Base-by-base conservation (phyloP, 495 filamentous ascomycete genomes). In the Pyronema domesticum region DNA sequence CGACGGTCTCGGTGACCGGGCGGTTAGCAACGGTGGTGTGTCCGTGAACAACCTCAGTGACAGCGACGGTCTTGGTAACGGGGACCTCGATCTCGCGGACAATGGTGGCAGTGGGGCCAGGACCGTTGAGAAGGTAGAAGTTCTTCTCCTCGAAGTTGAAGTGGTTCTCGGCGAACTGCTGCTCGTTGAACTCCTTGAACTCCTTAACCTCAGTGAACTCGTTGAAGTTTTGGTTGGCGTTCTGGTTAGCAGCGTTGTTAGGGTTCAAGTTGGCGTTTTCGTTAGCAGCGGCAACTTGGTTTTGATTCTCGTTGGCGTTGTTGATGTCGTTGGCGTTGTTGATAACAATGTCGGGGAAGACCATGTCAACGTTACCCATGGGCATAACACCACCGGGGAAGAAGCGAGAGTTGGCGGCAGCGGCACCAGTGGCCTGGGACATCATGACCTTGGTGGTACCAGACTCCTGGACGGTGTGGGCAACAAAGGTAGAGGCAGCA, bases 281-380 rank as follows among this genome's bases (percentile, higher is more conserved):
- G 54, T 65, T 65, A 15, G 52, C 58, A 55, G 62, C 51, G 33
- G 63, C 54, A 8, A 65, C 53, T 37, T 56, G 56, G 36, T 65
- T 65, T 43, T 65, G 59, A 48, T 65, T 65, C 52, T 65, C 62
- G 52, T 65, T 65, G 40, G 63, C 63, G 51, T 65, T 65, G 54
- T 65, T 65, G 54, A 65, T 65, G 51, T 65, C 63, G 47, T 65
- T 65, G 14, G 59, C 51, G 45, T 65, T 65, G 42, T 64, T 65
- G 37, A 65, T 64, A 30, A 64, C 64, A 17, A 65, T 65, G 43
- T 65, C 62, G 7, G 63, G 63, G 52, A 64, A 64, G 1, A 65
- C 59, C n/a, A 65, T 65, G 58, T 65, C 62, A 42, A 59, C 61
- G 52, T 58, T 64, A 39, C 63, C 63, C 46, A 65, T 56, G 6